Conservation (phyloP, 495 filamentous ascomycete genomes). For the Podospora fimiseda region DNA sequence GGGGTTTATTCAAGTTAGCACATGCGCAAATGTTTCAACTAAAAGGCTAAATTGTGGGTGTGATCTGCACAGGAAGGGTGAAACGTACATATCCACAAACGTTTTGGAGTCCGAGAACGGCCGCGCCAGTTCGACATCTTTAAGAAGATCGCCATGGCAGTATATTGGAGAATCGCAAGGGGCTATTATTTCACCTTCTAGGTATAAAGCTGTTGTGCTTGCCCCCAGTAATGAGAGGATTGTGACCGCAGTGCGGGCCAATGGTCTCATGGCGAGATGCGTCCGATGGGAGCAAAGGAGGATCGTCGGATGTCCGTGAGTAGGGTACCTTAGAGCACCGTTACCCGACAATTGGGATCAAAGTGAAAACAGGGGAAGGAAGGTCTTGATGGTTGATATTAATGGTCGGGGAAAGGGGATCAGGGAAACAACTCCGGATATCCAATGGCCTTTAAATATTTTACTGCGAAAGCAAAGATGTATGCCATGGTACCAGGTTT, state of each 20-base stretch:
- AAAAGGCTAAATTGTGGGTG: no score
- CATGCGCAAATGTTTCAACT: no score
- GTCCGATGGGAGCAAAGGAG: neutral
- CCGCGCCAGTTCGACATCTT: conserved; percentile 40
- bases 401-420: neutral
- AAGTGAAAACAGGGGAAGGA: neutral
- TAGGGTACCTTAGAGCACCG: neutral
- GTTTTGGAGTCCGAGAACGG: conserved; percentile 48
- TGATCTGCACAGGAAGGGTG: no score
- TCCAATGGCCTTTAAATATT: neutral
- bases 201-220: conserved; percentile 31
- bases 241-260: conserved; percentile 5
- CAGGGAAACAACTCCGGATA: neutral
- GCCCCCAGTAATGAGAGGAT: conserved; percentile 20
- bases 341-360: neutral
- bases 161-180: conserved; percentile 47
- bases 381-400: neutral
- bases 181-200: conserved; percentile 40
- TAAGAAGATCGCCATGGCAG: conserved; percentile 43
- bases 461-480: no score
- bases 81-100: conserved; percentile 45
- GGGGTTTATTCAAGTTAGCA: conserved; percentile 1
- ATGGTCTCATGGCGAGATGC: neutral
- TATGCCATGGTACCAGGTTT: no score
- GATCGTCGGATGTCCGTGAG: neutral